phyloP scores from a whole-genome alignment of 805 yeast species.

The Ogataea saltuana region DNA sequence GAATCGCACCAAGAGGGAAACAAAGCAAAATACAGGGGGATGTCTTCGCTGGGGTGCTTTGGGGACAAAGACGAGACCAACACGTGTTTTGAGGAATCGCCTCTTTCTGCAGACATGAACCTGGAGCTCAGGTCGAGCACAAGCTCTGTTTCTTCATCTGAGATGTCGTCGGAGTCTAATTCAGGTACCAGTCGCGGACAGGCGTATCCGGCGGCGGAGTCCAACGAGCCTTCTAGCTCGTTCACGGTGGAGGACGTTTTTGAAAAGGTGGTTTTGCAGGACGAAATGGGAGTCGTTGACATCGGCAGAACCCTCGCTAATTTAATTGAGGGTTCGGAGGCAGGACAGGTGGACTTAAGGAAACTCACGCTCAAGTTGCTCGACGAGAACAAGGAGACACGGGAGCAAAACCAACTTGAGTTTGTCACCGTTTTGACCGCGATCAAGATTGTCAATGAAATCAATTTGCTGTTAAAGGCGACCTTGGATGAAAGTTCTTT shows the following conservation, averaged over 20 bases:
- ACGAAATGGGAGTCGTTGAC: conserved; percentile 9
- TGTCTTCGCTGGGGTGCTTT: background rate
- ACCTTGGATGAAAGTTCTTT: conserved; percentile 16
- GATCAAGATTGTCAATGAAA: conserved; percentile 19
- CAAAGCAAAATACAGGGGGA: conserved; percentile 1
- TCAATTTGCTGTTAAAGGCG: conserved; percentile 14
- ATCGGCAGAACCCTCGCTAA: conserved; percentile 11
- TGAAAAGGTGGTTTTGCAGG: conserved; percentile 8
- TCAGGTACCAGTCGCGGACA: no score
- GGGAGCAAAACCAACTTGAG: conserved; percentile 25
- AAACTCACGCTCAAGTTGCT: conserved; percentile 2
- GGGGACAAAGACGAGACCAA: background rate
- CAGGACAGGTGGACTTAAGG: conserved; percentile 7
- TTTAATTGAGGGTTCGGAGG: conserved; percentile 10
- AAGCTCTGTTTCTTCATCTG: conserved; percentile 16
- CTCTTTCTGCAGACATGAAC: conserved; percentile 13
- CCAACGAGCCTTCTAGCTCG: background rate
- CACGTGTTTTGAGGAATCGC: conserved; percentile 15
- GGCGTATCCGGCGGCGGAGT: no score
- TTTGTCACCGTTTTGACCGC: conserved; percentile 30
- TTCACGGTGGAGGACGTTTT: conserved; percentile 14
- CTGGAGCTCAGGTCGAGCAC: conserved; percentile 14
- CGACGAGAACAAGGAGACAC: conserved; percentile 6
- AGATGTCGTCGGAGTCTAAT: conserved; percentile 14
- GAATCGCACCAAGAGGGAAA: background rate